Evolutionary conservation across 768 basidiomycete species (phyloP).

Genomic region (Termitomyces sp.): DNA sequence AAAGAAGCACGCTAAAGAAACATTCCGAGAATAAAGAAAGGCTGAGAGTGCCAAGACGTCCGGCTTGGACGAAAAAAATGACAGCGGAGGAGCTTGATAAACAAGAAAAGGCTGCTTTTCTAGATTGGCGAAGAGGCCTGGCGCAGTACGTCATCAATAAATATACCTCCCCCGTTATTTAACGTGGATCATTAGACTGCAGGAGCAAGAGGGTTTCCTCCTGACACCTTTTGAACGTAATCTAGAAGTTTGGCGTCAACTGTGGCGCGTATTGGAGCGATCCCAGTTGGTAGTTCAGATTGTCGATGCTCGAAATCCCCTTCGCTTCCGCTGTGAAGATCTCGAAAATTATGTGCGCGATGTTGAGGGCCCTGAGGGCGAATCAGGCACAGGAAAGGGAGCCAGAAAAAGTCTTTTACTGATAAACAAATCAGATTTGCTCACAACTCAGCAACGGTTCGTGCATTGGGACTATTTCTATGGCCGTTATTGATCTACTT

Average conservation of each 20-base stretch:
- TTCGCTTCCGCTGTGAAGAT: slow-evolving; percentile 90
- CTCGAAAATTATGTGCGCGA: slow-evolving; percentile 83
- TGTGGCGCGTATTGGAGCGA: slow-evolving; percentile 95
- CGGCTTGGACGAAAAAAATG: slow-evolving; percentile 84
- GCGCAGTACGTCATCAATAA: slow-evolving; percentile 68
- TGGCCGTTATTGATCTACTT: neutral
- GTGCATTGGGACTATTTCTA: neutral
- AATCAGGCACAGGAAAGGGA: slow-evolving; percentile 71
- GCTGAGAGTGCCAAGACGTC: slow-evolving; percentile 85
- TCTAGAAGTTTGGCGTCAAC: slow-evolving; percentile 96
- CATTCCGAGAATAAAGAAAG: slow-evolving; percentile 72
- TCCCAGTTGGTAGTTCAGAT: slow-evolving; percentile 95
- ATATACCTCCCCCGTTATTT: neutral
- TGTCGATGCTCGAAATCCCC: slow-evolving; percentile 93
- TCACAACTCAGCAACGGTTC: slow-evolving; percentile 84
- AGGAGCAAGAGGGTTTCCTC: slow-evolving; percentile 84
- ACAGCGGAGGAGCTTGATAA: slow-evolving; percentile 76
- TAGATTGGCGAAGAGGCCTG: slow-evolving; percentile 90
- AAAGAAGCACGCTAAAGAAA: slow-evolving; percentile 66
- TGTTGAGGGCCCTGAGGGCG: slow-evolving; percentile 79
- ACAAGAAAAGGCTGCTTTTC: slow-evolving; percentile 85
- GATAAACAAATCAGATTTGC: slow-evolving; percentile 94
- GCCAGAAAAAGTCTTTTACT: slow-evolving; percentile 75
- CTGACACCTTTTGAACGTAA: slow-evolving; percentile 97
- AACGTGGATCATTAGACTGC: slow-evolving; percentile 51